Conservation (phyloP, 495 filamentous ascomycete genomes). For the Tuber indicum region DNA sequence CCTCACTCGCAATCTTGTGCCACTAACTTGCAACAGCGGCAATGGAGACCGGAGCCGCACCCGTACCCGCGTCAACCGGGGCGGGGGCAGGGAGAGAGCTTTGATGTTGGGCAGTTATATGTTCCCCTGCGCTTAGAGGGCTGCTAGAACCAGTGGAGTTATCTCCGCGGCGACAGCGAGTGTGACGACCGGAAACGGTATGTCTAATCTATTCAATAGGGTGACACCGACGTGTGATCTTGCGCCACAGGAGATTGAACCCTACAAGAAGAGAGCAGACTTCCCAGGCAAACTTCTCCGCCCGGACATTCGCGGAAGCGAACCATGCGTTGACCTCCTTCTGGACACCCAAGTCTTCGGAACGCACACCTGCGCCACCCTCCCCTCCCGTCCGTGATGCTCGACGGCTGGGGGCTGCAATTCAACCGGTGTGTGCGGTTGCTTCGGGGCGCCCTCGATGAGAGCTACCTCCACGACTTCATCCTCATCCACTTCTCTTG, state of each 20-base stretch:
- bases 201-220: constrained; percentile 16
- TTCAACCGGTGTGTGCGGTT: constrained; percentile 36
- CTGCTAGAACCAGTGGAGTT: not conserved
- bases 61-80: no score
- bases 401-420: constrained; percentile 42
- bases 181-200: not conserved
- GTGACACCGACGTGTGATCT: constrained; percentile 39
- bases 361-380: constrained; percentile 35
- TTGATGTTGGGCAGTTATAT: no score
- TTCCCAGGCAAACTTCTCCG: constrained; percentile 25
- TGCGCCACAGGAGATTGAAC: constrained; percentile 39
- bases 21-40: not conserved
- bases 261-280: constrained; percentile 2
- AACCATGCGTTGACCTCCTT: no score
- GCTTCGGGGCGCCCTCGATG: constrained; percentile 43
- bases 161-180: not conserved
- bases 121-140: no score
- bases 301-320: no score
- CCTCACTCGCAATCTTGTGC: not conserved
- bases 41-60: not conserved
- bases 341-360: constrained; percentile 39
- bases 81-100: no score
- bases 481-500: constrained; percentile 50
- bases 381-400: constrained; percentile 24
- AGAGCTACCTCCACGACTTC: constrained; percentile 47